These are phyloP conservation scores for Pichia terricola DNA, from an alignment of 1,139 yeast species.

Conservation along the genomic window DNA sequence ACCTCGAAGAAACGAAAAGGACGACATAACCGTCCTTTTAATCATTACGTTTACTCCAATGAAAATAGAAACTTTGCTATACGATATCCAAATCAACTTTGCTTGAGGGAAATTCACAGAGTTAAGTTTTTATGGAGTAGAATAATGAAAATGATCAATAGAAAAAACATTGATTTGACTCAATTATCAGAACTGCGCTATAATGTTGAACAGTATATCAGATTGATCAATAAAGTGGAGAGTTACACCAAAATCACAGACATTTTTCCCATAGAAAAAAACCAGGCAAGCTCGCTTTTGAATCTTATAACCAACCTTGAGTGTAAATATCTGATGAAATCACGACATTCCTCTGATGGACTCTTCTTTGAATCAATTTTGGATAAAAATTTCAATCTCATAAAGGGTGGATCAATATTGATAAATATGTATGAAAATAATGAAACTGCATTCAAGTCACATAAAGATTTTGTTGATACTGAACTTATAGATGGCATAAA, in stretches of 20 bases:
- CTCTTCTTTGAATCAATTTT: slow-evolving; percentile 4
- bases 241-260: not conserved
- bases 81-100: slow-evolving; percentile 6
- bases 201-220: slow-evolving; percentile 4
- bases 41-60: slow-evolving; percentile 3
- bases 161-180: not conserved
- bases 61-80: slow-evolving; percentile 8
- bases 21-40: slow-evolving; percentile 3
- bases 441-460: too few species aligned
- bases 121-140: not conserved
- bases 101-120: slow-evolving; percentile 1
- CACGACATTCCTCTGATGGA: not conserved
- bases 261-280: not conserved
- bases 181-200: not conserved
- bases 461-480: too few species aligned
- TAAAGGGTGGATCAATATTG: slow-evolving; percentile 9
- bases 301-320: slow-evolving; percentile 1
- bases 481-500: too few species aligned
- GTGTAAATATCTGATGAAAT: not conserved
- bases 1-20: slow-evolving; percentile 6
- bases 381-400: slow-evolving; percentile 2
- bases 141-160: not conserved
- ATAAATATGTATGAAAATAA: slow-evolving; percentile 1
- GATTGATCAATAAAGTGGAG: slow-evolving; percentile 2
- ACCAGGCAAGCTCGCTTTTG: slow-evolving; percentile 2